These are phyloP conservation scores for Alliaria petiolata DNA, from an alignment of 345 rosid genomes.

Conservation along the genomic window DNA sequence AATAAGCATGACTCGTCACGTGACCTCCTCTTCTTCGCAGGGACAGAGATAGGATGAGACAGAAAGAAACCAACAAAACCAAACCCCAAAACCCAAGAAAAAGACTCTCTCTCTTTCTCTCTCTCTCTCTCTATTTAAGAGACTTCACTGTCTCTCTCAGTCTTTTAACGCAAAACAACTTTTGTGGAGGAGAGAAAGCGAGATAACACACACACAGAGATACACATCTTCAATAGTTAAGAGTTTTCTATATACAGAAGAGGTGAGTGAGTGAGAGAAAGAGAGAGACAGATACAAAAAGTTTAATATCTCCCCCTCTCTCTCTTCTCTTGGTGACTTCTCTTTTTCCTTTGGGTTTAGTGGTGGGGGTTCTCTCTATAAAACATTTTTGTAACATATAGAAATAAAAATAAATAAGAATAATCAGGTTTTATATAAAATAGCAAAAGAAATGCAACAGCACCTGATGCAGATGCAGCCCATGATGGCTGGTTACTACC, in stretches of 20 bases:
- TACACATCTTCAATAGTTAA: slow-evolving; percentile 35
- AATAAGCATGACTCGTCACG: slow-evolving; percentile 47
- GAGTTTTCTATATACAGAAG: slow-evolving; percentile 39
- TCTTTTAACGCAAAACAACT: slow-evolving; percentile 36
- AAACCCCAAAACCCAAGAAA: slow-evolving; percentile 41
- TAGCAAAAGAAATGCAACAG: slow-evolving; percentile 83
- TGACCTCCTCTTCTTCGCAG: slow-evolving; percentile 41
- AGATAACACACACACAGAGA: slow-evolving; percentile 24
- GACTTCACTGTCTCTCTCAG: slow-evolving; percentile 41
- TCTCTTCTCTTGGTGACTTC: slow-evolving; percentile 17
- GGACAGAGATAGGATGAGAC: slow-evolving; percentile 33
- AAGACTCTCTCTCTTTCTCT: background rate
- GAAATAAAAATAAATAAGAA: background rate
- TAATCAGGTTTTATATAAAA: slow-evolving; percentile 37
- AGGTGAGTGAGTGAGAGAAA: slow-evolving; percentile 16
- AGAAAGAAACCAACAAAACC: slow-evolving; percentile 37
- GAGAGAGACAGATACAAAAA: slow-evolving; percentile 26
- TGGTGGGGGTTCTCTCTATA: slow-evolving; percentile 34
- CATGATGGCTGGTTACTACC: slow-evolving; percentile 99
- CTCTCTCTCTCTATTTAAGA: slow-evolving; percentile 34
- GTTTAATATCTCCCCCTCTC: background rate
- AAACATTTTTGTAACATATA: background rate
- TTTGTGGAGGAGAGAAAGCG: slow-evolving; percentile 37
- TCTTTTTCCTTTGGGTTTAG: slow-evolving; percentile 35
- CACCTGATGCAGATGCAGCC: slow-evolving; percentile 99